Conservation (phyloP, 225 moss, liverwort and hornwort genomes). For the Marchantia paleacea region DNA sequence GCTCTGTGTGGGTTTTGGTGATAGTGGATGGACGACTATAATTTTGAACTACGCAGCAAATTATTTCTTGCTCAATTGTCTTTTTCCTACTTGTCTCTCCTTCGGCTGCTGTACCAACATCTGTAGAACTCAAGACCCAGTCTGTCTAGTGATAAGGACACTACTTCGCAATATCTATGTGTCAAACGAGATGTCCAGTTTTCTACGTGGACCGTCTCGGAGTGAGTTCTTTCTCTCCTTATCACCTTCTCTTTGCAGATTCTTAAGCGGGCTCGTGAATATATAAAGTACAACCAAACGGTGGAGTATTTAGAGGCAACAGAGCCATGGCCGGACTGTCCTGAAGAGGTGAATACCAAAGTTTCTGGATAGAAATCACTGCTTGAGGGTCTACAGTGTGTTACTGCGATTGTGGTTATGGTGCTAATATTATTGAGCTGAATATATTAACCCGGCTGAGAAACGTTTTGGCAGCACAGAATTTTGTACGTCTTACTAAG, state of each 20-base stretch:
- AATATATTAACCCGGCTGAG: slow-evolving; percentile 25
- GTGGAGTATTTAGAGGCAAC: slow-evolving; percentile 40
- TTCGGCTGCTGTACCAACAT: no score
- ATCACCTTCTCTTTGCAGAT: slow-evolving; percentile 27
- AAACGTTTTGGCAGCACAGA: slow-evolving; percentile 49
- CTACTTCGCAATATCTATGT: no score
- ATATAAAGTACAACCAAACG: slow-evolving; percentile 29
- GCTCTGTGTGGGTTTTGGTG: no score
- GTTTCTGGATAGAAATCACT: background rate
- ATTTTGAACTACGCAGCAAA: no score
- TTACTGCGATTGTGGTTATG: background rate
- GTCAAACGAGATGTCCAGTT: no score
- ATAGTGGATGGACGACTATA: no score
- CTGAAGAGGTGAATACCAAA: slow-evolving; percentile 50
- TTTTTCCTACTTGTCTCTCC: no score
- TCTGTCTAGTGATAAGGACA: no score
- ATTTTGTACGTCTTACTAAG: slow-evolving; percentile 47
- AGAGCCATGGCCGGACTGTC: slow-evolving; percentile 47
- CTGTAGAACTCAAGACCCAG: no score
- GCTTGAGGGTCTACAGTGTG: background rate
- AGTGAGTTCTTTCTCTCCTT: background rate
- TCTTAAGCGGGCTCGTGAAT: slow-evolving; percentile 45
- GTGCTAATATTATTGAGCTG: background rate
- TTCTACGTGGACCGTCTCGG: background rate
- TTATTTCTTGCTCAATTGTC: no score